Base-by-base conservation (phyloP, 2,329 filamentous ascomycete species). In the Calonectria pseudoreteaudii region DNA sequence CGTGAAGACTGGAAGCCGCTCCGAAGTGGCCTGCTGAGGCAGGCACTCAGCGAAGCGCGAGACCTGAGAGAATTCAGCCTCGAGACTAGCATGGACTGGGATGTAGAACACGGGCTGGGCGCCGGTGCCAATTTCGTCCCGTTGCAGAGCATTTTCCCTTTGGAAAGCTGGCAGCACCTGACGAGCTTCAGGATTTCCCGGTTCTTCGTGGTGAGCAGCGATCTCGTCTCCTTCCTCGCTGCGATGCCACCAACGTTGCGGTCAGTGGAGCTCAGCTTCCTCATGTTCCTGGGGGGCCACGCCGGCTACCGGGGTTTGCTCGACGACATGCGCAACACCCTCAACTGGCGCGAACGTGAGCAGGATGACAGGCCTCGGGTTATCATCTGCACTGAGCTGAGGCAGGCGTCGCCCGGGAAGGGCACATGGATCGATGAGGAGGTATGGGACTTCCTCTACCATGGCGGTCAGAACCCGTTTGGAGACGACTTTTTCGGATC, bases 51-150 rank as follows among this genome's bases (percentile, higher is more conserved):
- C 1, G 38, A 80, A 16, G 78, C 77, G 1, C 65, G 53, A 0
- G 76, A 76, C 6, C 49, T 85, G 10, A 30, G 76, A 8, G 73
- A 81, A 36, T 20, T 84, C 34, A 77, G 73, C 8, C 50, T 84
- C 1, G 56, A 68, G 16, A 72, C 74, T 7, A 41, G 66, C 10
- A 9, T 64, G 31, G 4, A 41, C 8, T 14, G 52, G 28, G 7
- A 53, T 14, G 7, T 30, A 11, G 10, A 41, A 4, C 36, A 41
- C 28, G n/a, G 13, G n/a, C 2, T 50, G 20, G 28, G 16, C n/a
- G 14, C 30, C 9, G n/a, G 9, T 30, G 20, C 23, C 8, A 16
- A 68, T 9, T 62, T 62, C n/a, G 16, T 52, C 44, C 56, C 67
- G 30, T n/a, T 70, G 23, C 41, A 20, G 38, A 52, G 9, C 20